A percentile compares a stretch with the other conserved stretches of the same genome.
phyloP scores from a whole-genome alignment of 257 asterid genomes.

The Solanum lycopersicoides region DNA sequence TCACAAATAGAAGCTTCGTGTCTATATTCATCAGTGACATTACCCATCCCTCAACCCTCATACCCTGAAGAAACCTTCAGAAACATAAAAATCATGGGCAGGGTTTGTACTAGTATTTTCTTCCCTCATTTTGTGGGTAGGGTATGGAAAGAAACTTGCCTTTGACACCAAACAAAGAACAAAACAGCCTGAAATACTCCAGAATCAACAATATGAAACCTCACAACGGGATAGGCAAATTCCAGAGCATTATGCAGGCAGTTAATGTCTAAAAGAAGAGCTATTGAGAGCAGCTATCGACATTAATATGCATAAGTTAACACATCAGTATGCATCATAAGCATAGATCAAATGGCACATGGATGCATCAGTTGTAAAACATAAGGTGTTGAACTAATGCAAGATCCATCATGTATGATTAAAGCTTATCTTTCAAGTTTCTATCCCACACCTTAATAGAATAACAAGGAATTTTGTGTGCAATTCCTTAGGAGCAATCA shows the following conservation, averaged over 20 bases:
- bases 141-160: not conserved
- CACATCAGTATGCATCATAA: not conserved
- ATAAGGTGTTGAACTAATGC: not conserved
- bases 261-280: not conserved
- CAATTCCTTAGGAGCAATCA: not conserved
- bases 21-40: not conserved
- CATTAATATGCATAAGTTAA: not conserved
- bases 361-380: not conserved
- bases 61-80: not conserved
- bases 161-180: not conserved
- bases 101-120: not conserved
- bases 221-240: not conserved
- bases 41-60: not conserved
- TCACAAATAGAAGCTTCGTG: not conserved
- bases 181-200: not conserved
- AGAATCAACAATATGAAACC: not conserved
- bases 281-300: not conserved
- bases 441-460: not conserved
- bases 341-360: not conserved
- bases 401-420: not conserved
- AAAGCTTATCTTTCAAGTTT: not conserved
- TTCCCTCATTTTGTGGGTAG: not conserved
- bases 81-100: not conserved
- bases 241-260: not conserved
- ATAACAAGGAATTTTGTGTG: not conserved